These are phyloP conservation scores for Aspergillus olivimuriae DNA, from an alignment of 495 filamentous ascomycete genomes.

Conservation along the genomic window DNA sequence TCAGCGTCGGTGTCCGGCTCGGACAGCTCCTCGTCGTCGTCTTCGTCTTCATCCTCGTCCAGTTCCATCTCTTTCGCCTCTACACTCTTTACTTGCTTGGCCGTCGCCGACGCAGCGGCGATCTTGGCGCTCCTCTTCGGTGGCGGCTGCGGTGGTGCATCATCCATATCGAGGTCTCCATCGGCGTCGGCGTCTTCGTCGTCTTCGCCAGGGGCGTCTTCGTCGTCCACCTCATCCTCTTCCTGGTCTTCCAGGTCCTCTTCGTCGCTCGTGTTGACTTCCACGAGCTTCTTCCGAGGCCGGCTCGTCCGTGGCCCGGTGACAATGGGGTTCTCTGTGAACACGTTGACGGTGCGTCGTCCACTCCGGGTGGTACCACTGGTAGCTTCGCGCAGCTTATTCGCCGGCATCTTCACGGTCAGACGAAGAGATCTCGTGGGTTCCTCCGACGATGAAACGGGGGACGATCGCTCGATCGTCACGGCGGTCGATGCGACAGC, in stretches of 20 bases:
- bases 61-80: slow-evolving; percentile 57
- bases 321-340: slow-evolving; percentile 51
- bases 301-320: slow-evolving; percentile 57
- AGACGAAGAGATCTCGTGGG: slow-evolving; percentile 62
- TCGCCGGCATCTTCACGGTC: slow-evolving; percentile 78
- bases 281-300: slow-evolving; percentile 62
- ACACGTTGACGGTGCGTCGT: slow-evolving; percentile 40
- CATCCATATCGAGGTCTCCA: slow-evolving; percentile 53
- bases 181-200: slow-evolving; percentile 52
- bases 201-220: slow-evolving; percentile 40
- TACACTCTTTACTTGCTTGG: slow-evolving; percentile 42
- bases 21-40: slow-evolving; percentile 51
- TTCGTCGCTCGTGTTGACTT: slow-evolving; percentile 55
- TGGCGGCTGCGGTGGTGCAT: slow-evolving; percentile 38
- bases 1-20: slow-evolving; percentile 47
- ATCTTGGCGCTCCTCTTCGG: slow-evolving; percentile 26
- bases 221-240: slow-evolving; percentile 46
- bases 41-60: slow-evolving; percentile 41
- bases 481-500: slow-evolving; percentile 29
- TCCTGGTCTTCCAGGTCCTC: slow-evolving; percentile 48
- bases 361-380: slow-evolving; percentile 22
- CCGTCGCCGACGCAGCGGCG: slow-evolving; percentile 21
- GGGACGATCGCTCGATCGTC: slow-evolving; percentile 50
- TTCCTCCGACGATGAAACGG: slow-evolving; percentile 50
- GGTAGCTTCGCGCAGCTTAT: slow-evolving; percentile 74